Evolutionary conservation across 768 basidiomycete genomes (phyloP), one percentile per base, ranked within the genome.

Genomic region (Rhodotorula babjevae): DNA sequence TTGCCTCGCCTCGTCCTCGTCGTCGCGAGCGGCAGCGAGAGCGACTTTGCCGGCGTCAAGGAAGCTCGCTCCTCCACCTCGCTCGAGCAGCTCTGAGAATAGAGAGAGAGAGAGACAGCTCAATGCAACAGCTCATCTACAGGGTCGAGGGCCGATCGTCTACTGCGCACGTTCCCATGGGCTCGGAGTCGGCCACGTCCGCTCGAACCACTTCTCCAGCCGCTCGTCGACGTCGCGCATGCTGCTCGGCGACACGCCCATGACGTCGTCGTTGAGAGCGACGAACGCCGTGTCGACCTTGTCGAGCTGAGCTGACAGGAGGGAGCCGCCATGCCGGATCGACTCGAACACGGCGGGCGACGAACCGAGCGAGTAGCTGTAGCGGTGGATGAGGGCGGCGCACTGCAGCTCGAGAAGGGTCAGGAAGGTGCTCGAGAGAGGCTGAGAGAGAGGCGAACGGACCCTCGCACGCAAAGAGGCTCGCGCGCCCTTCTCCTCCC

Each of bases 191-290:
- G 46, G 44, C 65, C 68, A 67, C 9, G 25, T 49, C 42, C 25
- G 18, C 49, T 62, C 44, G 21, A 68, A 64, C 65, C 65, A 74
- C 15, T 27, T 31, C 21, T 56, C 40, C 44, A 74, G 3, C 33
- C 52, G 25, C 52, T 19, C 25, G 33, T 74, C 50, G 4, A 68
- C 31, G 15, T 65, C 65, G 12, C 18, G 4, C 0, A 68, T 2
- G n/a, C 44, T 31, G 18, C 23, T 21, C 31, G 21, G 23, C 2
- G 31, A 29, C 19, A 19, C 2, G 2, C 25, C 27, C 8, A 0
- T 4, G 1, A 74, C 14, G 29, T 74, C 73, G 62, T 74, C 73
- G 60, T 74, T 74, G 10, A 74, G 59, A 7, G 73, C 69, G 50
- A 74, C 16, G 52, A 74, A 65, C 12, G 69, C 73, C 3, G 73